Percentiles rank a stretch among this genome's conserved stretches.
phyloP scores from a whole-genome alignment of 176 grass and related monocot species.

The Oryza glumipatula region DNA sequence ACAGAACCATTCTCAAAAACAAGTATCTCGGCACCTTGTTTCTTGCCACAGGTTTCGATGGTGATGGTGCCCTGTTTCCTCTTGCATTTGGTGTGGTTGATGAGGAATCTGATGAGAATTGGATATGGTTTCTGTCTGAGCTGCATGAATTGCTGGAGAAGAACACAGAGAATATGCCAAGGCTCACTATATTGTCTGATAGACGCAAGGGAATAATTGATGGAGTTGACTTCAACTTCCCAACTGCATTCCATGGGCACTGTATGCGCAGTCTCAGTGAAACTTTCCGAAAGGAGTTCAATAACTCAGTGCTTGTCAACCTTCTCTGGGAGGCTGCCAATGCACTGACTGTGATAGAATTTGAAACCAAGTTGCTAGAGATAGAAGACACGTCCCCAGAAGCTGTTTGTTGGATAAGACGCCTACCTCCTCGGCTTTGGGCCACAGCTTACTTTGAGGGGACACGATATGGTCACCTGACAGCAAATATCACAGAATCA shows the following conservation, averaged over 20 bases:
- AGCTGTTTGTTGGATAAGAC: slow-evolving; percentile 91
- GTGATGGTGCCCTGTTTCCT: slow-evolving; percentile 91
- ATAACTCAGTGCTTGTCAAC: slow-evolving; percentile 72
- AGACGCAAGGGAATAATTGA: slow-evolving; percentile 86
- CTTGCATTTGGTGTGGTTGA: slow-evolving; percentile 95
- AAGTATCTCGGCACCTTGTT: slow-evolving; percentile 98
- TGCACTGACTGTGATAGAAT: slow-evolving; percentile 86
- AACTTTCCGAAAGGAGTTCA: slow-evolving; percentile 90
- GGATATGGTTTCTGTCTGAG: slow-evolving; percentile 97
- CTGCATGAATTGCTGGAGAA: slow-evolving; percentile 83
- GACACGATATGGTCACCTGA: slow-evolving; percentile 81
- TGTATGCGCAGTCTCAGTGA: slow-evolving; percentile 95
- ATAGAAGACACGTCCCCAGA: slow-evolving; percentile 88
- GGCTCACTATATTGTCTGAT: slow-evolving; percentile 91
- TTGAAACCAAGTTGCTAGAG: slow-evolving; percentile 87
- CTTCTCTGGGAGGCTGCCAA: slow-evolving; percentile 93
- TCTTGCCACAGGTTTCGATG: slow-evolving; percentile 91
- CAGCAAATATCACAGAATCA: slow-evolving; percentile 77
- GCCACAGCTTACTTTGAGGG: slow-evolving; percentile 97
- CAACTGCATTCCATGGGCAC: slow-evolving; percentile 91
- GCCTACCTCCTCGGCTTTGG: slow-evolving; percentile 73
- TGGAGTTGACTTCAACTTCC: slow-evolving; percentile 98
- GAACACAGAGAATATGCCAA: slow-evolving; percentile 97
- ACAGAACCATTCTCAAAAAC: slow-evolving; percentile 79
- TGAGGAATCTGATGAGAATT: slow-evolving; percentile 94